Evolutionary conservation across 805 yeast species (phyloP).

Genomic region (Yarrowia sp.): DNA sequence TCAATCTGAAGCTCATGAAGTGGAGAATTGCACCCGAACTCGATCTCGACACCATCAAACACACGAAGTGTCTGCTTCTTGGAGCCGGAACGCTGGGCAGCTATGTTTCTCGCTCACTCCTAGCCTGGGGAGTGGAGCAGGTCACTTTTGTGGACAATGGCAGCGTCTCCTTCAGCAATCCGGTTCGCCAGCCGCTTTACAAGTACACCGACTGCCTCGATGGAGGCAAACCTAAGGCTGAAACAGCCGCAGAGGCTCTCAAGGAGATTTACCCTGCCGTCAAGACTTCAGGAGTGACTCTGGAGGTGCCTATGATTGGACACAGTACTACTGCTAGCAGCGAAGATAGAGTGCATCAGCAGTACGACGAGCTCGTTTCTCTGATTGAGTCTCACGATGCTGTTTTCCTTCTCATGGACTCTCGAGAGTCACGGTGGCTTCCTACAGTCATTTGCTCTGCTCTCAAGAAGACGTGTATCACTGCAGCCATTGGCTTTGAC

Average conservation of each 20-base stretch:
- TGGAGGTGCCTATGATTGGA: slow-evolving; percentile 96
- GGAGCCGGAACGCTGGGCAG: slow-evolving; percentile 98
- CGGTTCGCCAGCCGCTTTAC: slow-evolving; percentile 90
- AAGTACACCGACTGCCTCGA: slow-evolving; percentile 74
- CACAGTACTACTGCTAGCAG: slow-evolving; percentile 61
- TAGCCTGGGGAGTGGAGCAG: slow-evolving; percentile 92
- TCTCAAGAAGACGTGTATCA: slow-evolving; percentile 69
- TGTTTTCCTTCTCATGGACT: slow-evolving; percentile 77
- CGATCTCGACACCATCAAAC: slow-evolving; percentile 61
- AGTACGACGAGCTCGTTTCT: slow-evolving; percentile 51
- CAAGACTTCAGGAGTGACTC: slow-evolving; percentile 54
- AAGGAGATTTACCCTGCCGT: slow-evolving; percentile 77
- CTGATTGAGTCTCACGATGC: slow-evolving; percentile 71
- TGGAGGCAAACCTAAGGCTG: slow-evolving; percentile 77
- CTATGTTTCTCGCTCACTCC: slow-evolving; percentile 76
- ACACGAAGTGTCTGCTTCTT: slow-evolving; percentile 66
- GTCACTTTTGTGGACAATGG: slow-evolving; percentile 91
- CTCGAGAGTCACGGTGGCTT: slow-evolving; percentile 96
- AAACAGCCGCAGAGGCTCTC: slow-evolving; percentile 70
- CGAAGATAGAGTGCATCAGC: slow-evolving; percentile 49
- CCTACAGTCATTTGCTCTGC: slow-evolving; percentile 81
- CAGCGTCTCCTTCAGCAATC: slow-evolving; percentile 84
- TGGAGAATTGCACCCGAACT: slow-evolving; percentile 91
- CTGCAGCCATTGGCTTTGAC: slow-evolving; percentile 95
- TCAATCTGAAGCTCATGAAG: slow-evolving; percentile 88